Percentiles rank a stretch among this genome's conserved stretches.
phyloP scores from a whole-genome alignment of 1,284 basidiomycete genomes.

The Fomitopsis schrenkii region DNA sequence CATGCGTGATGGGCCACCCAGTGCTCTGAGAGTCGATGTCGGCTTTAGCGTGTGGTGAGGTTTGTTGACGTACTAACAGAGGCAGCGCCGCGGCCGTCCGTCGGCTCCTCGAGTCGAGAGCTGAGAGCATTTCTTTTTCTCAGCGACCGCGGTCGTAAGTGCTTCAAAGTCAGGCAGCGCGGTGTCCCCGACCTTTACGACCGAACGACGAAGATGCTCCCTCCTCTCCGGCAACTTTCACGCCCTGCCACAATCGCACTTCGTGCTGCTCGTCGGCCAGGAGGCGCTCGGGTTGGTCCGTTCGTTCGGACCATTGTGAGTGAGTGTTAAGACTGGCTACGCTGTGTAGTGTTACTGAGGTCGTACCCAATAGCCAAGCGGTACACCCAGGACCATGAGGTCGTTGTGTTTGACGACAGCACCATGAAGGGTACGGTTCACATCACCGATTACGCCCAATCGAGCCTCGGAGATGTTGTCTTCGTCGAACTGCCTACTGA shows the following conservation, averaged over 20 bases:
- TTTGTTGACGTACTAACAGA: constrained; percentile 3
- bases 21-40: neutral
- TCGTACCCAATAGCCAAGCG: constrained; percentile 55
- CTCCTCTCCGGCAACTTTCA: constrained; percentile 27
- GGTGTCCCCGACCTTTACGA: neutral
- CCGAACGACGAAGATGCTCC: constrained; percentile 17
- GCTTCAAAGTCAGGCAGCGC: neutral
- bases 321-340: constrained; percentile 21
- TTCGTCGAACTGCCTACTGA: constrained; percentile 88
- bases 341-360: neutral
- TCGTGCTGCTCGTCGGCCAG: constrained; percentile 19
- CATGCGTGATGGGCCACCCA: no score
- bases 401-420: constrained; percentile 76
- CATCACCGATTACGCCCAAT: constrained; percentile 94
- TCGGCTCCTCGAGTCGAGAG: neutral
- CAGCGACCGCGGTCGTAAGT: neutral
- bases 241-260: constrained; percentile 22
- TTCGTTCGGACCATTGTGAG: constrained; percentile 35
- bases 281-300: constrained; percentile 14
- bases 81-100: constrained; percentile 3
- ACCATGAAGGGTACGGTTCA: constrained; percentile 82
- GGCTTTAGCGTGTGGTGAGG: neutral
- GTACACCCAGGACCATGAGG: constrained; percentile 92
- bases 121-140: neutral
- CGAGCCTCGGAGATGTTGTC: constrained; percentile 93